Evolutionary conservation across 2,329 filamentous ascomycete genomes (phyloP).

Genomic region (Trichoderma hamatum): DNA sequence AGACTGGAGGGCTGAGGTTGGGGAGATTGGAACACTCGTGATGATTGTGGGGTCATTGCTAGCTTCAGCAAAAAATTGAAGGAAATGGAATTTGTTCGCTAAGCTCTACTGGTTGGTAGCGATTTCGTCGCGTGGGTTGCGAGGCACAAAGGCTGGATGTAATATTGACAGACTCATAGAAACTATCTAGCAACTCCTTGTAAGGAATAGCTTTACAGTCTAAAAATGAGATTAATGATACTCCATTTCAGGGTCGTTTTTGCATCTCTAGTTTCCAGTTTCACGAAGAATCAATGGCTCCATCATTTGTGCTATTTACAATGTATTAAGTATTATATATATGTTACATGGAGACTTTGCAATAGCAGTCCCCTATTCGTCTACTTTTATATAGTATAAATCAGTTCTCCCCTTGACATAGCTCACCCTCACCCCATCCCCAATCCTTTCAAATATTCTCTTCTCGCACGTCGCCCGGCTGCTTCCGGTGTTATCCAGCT

Average conservation of each 20-base stretch:
- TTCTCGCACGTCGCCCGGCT: constrained; percentile 30
- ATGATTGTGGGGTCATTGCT: neutral
- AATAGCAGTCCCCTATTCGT: neutral
- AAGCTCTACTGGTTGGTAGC: neutral
- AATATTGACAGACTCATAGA: no score
- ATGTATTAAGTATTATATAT: neutral
- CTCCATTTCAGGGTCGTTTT: no score
- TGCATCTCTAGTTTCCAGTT: no score
- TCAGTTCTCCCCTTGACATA: constrained; percentile 16
- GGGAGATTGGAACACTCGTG: neutral
- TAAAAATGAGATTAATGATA: no score
- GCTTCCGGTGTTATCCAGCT: constrained; percentile 28
- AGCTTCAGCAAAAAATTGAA: neutral
- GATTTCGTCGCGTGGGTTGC: no score
- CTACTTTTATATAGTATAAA: constrained; percentile 19
- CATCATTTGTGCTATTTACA: no score
- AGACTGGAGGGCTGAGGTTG: neutral
- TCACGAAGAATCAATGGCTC: no score
- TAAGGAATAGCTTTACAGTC: no score
- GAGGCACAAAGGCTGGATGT: no score
- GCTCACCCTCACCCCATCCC: neutral
- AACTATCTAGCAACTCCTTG: no score
- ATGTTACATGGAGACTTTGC: neutral
- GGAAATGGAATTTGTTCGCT: neutral
- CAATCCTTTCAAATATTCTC: constrained; percentile 28